These are phyloP conservation scores for Metarhizium robertsii DNA, from an alignment of 2,329 filamentous ascomycete genomes.

Conservation along the genomic window DNA sequence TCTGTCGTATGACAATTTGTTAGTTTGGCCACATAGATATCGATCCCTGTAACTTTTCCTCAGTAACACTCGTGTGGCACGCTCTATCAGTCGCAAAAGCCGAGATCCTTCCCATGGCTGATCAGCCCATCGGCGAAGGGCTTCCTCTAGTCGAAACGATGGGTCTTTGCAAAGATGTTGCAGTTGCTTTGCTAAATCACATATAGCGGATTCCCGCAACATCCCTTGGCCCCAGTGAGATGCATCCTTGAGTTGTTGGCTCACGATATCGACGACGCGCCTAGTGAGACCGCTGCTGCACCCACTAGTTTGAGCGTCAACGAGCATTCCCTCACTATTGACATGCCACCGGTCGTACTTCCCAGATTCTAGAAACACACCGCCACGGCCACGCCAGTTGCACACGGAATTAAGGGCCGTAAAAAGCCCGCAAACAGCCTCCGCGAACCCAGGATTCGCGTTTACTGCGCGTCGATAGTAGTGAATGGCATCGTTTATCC, in stretches of 20 bases:
- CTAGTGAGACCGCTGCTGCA: conserved; percentile 73
- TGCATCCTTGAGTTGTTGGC: conserved; percentile 77
- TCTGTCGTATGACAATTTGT: conserved; percentile 52
- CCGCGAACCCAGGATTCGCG: conserved; percentile 91
- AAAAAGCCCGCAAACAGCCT: conserved; percentile 90
- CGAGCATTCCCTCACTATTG: conserved; percentile 70
- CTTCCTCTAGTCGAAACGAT: conserved; percentile 27
- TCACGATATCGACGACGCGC: conserved; percentile 82
- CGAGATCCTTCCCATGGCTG: conserved; percentile 83
- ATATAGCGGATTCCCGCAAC: conserved; percentile 46
- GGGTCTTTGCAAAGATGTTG: conserved; percentile 26
- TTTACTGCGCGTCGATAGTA: conserved; percentile 87
- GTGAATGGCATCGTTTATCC: conserved; percentile 80
- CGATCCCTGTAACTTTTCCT: conserved; percentile 86
- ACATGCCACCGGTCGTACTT: conserved; percentile 89
- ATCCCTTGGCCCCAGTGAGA: conserved; percentile 74
- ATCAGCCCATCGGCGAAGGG: conserved; percentile 54
- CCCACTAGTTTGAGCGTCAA: conserved; percentile 56
- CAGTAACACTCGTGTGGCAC: conserved; percentile 65
- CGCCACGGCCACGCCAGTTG: conserved; percentile 84
- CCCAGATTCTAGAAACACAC: conserved; percentile 64
- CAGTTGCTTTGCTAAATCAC: conserved; percentile 39
- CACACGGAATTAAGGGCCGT: conserved; percentile 96
- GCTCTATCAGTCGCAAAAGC: conserved; percentile 73
- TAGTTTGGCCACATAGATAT: conserved; percentile 52